phyloP scores from a whole-genome alignment of 148 eudicot genomes.

The Rhododendron molle region DNA sequence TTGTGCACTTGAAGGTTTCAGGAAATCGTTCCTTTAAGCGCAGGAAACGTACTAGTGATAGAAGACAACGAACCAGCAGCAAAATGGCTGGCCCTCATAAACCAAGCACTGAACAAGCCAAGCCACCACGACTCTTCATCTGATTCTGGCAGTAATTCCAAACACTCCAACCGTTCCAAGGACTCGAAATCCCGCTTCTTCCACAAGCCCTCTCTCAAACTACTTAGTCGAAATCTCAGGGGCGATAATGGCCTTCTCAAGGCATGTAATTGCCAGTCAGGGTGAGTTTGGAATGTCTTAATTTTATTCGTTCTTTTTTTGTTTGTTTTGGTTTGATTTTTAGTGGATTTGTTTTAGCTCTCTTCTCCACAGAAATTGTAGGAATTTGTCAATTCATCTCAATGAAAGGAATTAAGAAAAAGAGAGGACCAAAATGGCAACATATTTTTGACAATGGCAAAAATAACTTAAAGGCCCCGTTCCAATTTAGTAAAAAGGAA shows the following conservation, averaged over 20 bases:
- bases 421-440: neutral
- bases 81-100: conserved; percentile 80
- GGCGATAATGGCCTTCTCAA: conserved; percentile 57
- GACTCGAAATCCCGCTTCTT: conserved; percentile 50
- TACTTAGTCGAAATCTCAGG: conserved; percentile 44
- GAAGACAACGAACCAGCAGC: conserved; percentile 94
- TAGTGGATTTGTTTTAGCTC: no score
- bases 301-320: neutral
- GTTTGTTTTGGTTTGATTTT: no score
- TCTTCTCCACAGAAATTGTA: no score
- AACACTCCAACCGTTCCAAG: conserved; percentile 24
- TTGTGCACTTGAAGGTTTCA: conserved; percentile 61
- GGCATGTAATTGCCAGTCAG: conserved; percentile 57
- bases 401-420: no score
- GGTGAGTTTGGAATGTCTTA: neutral
- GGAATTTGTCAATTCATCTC: no score
- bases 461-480: no score
- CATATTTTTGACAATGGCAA: no score
- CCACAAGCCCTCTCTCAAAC: conserved; percentile 58
- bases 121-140: conserved; percentile 24
- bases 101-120: conserved; percentile 62
- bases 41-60: conserved; percentile 70
- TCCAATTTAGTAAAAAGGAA: no score
- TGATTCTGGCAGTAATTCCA: conserved; percentile 33
- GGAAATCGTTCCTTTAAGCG: conserved; percentile 87